phyloP scores from a whole-genome alignment of 192 early-diverging fungal species.

The Rhizoclosmatium sp. region DNA sequence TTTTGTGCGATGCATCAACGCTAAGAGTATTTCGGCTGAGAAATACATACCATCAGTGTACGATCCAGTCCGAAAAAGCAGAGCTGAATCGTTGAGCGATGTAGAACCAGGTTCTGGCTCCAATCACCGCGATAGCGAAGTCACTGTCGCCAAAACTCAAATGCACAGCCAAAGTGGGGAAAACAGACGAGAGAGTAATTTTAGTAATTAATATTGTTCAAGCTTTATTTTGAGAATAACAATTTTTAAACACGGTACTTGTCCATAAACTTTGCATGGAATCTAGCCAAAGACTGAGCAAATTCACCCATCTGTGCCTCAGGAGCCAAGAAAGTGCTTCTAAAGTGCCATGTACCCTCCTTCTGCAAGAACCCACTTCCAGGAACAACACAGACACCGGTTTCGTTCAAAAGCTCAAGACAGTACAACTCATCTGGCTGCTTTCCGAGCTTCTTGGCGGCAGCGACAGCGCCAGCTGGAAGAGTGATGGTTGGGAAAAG shows the following conservation, averaged over 20 bases:
- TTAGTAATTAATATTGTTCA: no score
- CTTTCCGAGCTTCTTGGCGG: slow-evolving; percentile 73
- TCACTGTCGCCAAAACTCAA: no score
- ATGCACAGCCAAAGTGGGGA: no score
- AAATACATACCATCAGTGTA: no score
- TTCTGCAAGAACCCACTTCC: slow-evolving; percentile 94
- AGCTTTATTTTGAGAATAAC: no score
- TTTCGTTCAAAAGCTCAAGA: slow-evolving; percentile 89
- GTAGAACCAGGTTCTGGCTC: no score
- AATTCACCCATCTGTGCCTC: slow-evolving; percentile 93
- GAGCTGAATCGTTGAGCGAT: no score
- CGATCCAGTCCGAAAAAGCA: no score
- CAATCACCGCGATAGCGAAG: no score
- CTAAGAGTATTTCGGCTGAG: no score
- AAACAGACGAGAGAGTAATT: no score
- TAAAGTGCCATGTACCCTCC: slow-evolving; percentile 91
- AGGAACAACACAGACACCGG: slow-evolving; percentile 95
- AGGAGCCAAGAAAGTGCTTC: slow-evolving; percentile 94
- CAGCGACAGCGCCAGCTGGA: slow-evolving; percentile 78
- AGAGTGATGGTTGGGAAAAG: slow-evolving; percentile 86
- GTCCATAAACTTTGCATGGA: slow-evolving; percentile 84
- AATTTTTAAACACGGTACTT: slow-evolving; percentile 59
- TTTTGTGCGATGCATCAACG: not conserved
- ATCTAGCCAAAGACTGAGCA: slow-evolving; percentile 74
- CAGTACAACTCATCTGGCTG: slow-evolving; percentile 90